Conservation (phyloP, 2,329 filamentous ascomycete species). For the Daldinia sp. region DNA sequence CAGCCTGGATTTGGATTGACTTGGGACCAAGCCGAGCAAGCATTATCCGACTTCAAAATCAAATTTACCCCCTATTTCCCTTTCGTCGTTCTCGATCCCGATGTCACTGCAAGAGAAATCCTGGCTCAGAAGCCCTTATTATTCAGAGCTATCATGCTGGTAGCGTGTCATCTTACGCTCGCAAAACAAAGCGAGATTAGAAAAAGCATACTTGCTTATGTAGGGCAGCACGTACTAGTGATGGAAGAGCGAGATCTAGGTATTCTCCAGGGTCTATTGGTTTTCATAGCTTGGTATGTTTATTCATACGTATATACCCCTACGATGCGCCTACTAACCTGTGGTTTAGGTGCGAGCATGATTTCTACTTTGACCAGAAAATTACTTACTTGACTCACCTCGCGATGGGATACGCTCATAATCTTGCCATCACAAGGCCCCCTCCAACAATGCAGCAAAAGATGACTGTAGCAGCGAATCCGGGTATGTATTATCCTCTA, state of each 20-base stretch:
- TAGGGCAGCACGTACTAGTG: constrained; percentile 58
- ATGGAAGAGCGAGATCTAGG: constrained; percentile 58
- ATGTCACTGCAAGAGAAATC: constrained; percentile 50
- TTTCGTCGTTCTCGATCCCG: constrained; percentile 53
- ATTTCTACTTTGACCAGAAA: constrained; percentile 53
- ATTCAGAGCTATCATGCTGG: constrained; percentile 56
- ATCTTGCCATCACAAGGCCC: constrained; percentile 53
- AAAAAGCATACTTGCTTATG: constrained; percentile 57
- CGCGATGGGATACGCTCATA: constrained; percentile 58
- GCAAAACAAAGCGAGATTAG: constrained; percentile 56
- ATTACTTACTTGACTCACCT: constrained; percentile 56
- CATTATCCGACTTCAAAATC: constrained; percentile 52
- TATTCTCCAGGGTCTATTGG: constrained; percentile 60
- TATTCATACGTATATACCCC: not conserved
- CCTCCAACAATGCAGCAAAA: constrained; percentile 35
- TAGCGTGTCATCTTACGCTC: constrained; percentile 49
- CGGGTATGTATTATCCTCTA: constrained; percentile 1
- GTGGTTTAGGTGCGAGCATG: constrained; percentile 52
- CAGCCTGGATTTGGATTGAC: constrained; percentile 54
- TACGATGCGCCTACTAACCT: constrained; percentile 5
- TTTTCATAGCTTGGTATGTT: constrained; percentile 60
- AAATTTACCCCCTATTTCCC: constrained; percentile 55
- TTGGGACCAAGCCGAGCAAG: constrained; percentile 55
- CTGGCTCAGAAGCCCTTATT: constrained; percentile 55
- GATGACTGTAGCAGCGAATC: constrained; percentile 32